Base-by-base conservation (phyloP, 2,329 filamentous ascomycete genomes). In the Intubia oerlemansii region DNA sequence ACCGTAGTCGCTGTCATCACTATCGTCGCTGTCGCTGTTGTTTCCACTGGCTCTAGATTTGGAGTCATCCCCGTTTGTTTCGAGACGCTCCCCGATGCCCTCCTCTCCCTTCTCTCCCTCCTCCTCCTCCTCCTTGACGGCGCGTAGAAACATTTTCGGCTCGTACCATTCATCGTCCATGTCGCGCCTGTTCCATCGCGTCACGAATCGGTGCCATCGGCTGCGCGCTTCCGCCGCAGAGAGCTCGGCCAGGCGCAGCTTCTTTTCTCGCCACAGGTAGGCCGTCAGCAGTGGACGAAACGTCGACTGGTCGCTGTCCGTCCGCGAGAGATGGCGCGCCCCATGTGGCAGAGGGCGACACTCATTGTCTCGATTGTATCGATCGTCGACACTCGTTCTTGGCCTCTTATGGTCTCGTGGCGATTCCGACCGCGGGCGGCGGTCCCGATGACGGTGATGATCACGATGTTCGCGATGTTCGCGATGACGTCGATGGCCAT, bases 91-190 rank as follows among this genome's bases (percentile, higher is more conserved):
- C n/a, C n/a, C n/a, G n/a, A n/a, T n/a, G n/a, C n/a, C n/a, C n/a
- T n/a, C 15, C 4, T 15, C 18, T 7, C 5, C 24, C 16, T 12
- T 8, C 23, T 9, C 16, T 4, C 11, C 11, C 3, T 7, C 14
- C 24, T 66, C 54, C 35, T 4, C 21, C 10, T 53, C 59, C 36
- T 58, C 47, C 6, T 32, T 34, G 2, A 39, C 29, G 7, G 38
- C 34, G 4, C 40, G 35, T 28, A 41, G 30, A 35, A 79, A 67
- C 37, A 70, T 77, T 33, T 64, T 64, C 7, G 82, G 77, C 44
- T 90, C 80, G 50, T 95, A 98, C 85, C 85, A 98, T 26, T 80
- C 80, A 48, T 85, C 75, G 5, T 78, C 75, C 37, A 95, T 57
- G 52, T 85, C 79, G 44, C 72, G 75, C 41, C 69, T 66, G 54